Evolutionary conservation across 371 early-diverging fungal genomes (phyloP).

Genomic region (Nematocida minor): DNA sequence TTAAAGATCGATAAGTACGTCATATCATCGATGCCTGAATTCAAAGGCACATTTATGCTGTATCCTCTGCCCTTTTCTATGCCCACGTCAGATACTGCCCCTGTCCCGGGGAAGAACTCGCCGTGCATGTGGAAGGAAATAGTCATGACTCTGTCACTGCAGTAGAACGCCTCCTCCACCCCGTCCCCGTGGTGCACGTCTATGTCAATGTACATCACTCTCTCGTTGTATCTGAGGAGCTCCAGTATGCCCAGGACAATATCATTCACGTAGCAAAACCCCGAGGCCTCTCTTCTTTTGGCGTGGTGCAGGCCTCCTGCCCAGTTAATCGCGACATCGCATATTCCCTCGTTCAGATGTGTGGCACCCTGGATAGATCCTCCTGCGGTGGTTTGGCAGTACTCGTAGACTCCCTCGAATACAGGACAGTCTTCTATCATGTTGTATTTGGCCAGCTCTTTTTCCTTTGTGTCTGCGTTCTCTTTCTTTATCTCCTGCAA

Average conservation of each 20-base stretch:
- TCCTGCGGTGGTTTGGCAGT: conserved; percentile 80
- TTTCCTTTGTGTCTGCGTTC: conserved; percentile 72
- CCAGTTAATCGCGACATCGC: conserved; percentile 84
- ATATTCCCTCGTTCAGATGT: conserved; percentile 70
- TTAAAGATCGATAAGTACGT: conserved; percentile 75
- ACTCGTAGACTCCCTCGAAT: conserved; percentile 88
- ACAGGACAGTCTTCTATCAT: conserved; percentile 83
- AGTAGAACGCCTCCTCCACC: conserved; percentile 80
- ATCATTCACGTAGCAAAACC: conserved; percentile 89
- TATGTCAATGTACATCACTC: conserved; percentile 83
- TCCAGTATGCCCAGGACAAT: conserved; percentile 81
- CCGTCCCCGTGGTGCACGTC: conserved; percentile 93
- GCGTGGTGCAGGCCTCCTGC: conserved; percentile 90
- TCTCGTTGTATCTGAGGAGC: conserved; percentile 69
- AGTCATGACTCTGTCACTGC: conserved; percentile 80
- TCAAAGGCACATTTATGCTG: conserved; percentile 79
- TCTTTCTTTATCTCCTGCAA: conserved; percentile 83
- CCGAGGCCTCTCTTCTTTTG: conserved; percentile 78
- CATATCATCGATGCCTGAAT: conserved; percentile 78
- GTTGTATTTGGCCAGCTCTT: conserved; percentile 75
- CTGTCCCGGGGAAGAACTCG: conserved; percentile 86
- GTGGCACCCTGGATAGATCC: conserved; percentile 81
- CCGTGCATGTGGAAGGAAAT: conserved; percentile 85
- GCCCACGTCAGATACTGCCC: conserved; percentile 73
- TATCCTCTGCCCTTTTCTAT: conserved; percentile 66